A percentile compares a stretch with the other conserved stretches of the same genome.
Evolutionary conservation across 164 flowering plant species (phyloP).

Genomic region (Nelumbo lutea): DNA sequence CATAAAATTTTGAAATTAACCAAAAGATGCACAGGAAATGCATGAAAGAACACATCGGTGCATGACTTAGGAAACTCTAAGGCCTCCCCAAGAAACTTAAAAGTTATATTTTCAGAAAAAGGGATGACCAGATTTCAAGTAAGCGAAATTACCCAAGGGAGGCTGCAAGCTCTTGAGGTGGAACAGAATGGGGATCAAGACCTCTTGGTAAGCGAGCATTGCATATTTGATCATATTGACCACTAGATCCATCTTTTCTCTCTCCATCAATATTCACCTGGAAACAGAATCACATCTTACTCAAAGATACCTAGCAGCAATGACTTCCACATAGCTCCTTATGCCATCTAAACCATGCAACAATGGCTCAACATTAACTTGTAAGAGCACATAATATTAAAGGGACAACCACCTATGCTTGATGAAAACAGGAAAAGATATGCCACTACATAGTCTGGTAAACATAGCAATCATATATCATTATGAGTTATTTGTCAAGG

Average conservation of each 20-base stretch:
- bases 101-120: neutral
- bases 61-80: neutral
- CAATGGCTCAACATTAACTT: neutral
- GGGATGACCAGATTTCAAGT: neutral
- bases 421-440: neutral
- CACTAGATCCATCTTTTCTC: slow-evolving; percentile 54
- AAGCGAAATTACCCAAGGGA: slow-evolving; percentile 70
- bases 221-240: slow-evolving; percentile 85
- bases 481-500: no score
- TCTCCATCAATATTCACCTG: slow-evolving; percentile 70
- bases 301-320: neutral
- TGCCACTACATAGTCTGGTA: neutral
- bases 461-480: no score
- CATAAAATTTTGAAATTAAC: neutral
- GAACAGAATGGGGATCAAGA: slow-evolving; percentile 95
- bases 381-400: neutral
- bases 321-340: neutral
- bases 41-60: neutral
- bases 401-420: neutral
- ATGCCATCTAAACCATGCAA: neutral
- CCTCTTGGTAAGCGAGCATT: slow-evolving; percentile 90
- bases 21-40: neutral
- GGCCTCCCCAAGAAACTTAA: neutral
- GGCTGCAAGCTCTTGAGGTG: slow-evolving; percentile 89
- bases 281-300: slow-evolving; percentile 6